A percentile compares a stretch with the other conserved stretches of the same genome.
Conservation (phyloP, 306 rosid genomes). For the Morella rubra region DNA sequence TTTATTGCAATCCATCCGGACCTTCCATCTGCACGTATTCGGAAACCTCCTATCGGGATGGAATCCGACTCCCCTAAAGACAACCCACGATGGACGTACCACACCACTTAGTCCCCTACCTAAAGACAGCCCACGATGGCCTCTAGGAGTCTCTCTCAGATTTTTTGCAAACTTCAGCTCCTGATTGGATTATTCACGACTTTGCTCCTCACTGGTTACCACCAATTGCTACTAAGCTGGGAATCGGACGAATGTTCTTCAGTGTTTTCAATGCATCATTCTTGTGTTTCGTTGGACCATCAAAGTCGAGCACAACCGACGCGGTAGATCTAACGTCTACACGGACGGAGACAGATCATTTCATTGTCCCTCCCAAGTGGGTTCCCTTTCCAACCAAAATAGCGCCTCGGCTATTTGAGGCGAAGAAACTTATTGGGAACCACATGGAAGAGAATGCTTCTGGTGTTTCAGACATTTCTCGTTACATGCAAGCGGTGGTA, state of each 20-base stretch:
- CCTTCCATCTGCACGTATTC: too few relatives aligned
- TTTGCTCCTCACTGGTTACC: slow-evolving; percentile 35
- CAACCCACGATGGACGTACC: slow-evolving; percentile 55
- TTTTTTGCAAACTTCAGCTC: slow-evolving; percentile 30
- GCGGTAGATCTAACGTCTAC: not conserved
- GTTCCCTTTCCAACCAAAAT: slow-evolving; percentile 24
- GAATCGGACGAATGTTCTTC: slow-evolving; percentile 34
- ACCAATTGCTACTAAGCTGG: not conserved
- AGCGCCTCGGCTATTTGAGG: slow-evolving; percentile 11
- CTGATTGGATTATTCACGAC: slow-evolving; percentile 61
- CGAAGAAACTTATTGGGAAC: not conserved
- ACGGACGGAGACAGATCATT: slow-evolving; percentile 16
- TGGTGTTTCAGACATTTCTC: not conserved
- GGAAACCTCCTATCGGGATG: too few relatives aligned
- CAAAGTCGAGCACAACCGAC: not conserved
- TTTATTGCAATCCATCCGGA: too few relatives aligned
- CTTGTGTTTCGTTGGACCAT: not conserved
- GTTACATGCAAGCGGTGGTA: not conserved
- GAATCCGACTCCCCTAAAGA: too few relatives aligned
- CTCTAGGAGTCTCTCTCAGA: slow-evolving; percentile 36
- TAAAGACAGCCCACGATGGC: slow-evolving; percentile 40
- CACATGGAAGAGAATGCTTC: not conserved
- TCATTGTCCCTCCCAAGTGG: slow-evolving; percentile 27
- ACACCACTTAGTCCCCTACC: slow-evolving; percentile 36
- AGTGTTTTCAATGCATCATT: slow-evolving; percentile 31